Conservation (phyloP, 148 eudicot species). For the Cornus kousa region DNA sequence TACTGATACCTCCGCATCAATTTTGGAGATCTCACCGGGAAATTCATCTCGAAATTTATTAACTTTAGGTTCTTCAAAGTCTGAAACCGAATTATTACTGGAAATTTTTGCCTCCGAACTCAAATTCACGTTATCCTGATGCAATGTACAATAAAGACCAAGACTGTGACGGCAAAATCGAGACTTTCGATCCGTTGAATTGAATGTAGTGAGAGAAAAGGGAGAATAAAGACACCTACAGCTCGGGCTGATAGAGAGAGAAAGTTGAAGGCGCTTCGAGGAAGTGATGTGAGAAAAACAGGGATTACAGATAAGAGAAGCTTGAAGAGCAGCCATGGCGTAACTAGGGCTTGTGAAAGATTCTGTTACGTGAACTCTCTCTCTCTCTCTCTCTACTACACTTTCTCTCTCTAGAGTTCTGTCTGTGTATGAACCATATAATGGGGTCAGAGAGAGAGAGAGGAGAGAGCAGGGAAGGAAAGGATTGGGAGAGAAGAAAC, state of each 20-base stretch:
- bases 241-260: conserved; percentile 7
- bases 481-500: conserved; percentile 21
- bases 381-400: conserved; percentile 10
- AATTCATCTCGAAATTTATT: conserved; percentile 1
- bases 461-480: neutral
- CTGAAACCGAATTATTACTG: conserved; percentile 11
- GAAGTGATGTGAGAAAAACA: conserved; percentile 23
- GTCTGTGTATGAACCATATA: neutral
- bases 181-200: conserved; percentile 12
- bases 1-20: conserved; percentile 3
- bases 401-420: neutral
- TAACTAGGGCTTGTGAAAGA: conserved; percentile 9
- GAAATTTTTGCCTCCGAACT: conserved; percentile 15
- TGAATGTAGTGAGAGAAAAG: conserved; percentile 7
- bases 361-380: conserved; percentile 2
- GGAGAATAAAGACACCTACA: neutral
- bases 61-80: conserved; percentile 9
- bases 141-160: conserved; percentile 28
- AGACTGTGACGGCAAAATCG: conserved; percentile 21
- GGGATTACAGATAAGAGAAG: conserved; percentile 53
- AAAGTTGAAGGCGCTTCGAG: conserved; percentile 20
- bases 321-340: conserved; percentile 62
- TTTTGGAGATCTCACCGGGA: neutral
- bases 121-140: conserved; percentile 29
- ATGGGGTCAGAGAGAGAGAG: conserved; percentile 15